Evolutionary conservation across 305 asterid species (phyloP).

Genomic region (Withania somnifera): DNA sequence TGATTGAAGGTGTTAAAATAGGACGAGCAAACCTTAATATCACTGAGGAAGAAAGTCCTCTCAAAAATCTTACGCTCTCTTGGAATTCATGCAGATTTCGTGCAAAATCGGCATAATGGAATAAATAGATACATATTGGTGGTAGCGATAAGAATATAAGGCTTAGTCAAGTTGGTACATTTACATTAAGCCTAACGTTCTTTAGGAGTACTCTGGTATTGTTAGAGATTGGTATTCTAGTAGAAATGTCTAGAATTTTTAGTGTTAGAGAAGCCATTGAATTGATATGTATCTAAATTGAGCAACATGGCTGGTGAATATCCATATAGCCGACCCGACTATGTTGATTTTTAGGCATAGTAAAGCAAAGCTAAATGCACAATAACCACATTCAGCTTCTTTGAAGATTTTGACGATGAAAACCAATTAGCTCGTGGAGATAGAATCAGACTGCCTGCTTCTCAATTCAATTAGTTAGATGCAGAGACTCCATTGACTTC

Average conservation of each 20-base stretch:
- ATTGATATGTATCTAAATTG: background rate
- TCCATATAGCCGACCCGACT: background rate
- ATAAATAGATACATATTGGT: background rate
- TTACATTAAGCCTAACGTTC: background rate
- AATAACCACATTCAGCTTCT: conserved; percentile 44
- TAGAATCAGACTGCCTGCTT: conserved; percentile 48
- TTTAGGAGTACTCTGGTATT: background rate
- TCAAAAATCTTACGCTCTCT: background rate
- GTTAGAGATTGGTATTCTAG: background rate
- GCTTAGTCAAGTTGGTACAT: background rate
- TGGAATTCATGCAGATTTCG: background rate
- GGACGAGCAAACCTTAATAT: background rate
- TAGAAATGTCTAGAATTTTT: background rate
- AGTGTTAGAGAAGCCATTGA: background rate
- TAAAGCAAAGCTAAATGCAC: background rate
- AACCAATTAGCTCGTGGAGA: conserved; percentile 81
- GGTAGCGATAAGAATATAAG: background rate
- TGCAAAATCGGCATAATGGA: background rate
- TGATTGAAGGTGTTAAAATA: background rate
- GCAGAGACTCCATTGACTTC: background rate
- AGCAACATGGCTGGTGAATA: background rate
- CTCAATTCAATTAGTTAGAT: conserved; percentile 13
- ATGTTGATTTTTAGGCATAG: too few species aligned
- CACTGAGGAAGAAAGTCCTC: background rate
- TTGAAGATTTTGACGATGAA: conserved; percentile 74